Percentiles rank a stretch among this genome's conserved stretches.
phyloP scores from a whole-genome alignment of 2,329 filamentous ascomycete species.

The Xylaria polymorpha region DNA sequence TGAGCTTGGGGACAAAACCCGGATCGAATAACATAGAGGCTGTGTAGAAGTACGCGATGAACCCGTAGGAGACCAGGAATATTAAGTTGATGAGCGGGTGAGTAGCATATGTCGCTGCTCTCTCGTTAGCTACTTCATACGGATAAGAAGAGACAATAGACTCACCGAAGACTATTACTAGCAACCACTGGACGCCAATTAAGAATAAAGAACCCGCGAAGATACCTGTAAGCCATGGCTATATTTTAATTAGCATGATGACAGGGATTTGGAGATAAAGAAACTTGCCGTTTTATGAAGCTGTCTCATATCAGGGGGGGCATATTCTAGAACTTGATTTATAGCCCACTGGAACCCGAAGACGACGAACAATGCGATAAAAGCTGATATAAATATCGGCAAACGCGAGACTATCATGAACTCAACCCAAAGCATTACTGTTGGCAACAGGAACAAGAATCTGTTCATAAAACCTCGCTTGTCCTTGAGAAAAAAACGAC shows the following conservation, averaged over 20 bases:
- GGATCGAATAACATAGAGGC: slow-evolving; percentile 89
- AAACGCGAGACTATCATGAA: slow-evolving; percentile 79
- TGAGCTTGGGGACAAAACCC: slow-evolving; percentile 90
- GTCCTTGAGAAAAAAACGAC: slow-evolving; percentile 78
- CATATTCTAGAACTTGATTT: slow-evolving; percentile 81
- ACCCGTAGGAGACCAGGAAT: slow-evolving; percentile 72
- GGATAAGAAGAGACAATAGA: not conserved
- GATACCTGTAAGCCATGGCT: slow-evolving; percentile 94
- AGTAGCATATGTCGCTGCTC: slow-evolving; percentile 69
- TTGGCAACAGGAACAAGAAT: slow-evolving; percentile 92
- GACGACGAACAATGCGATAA: slow-evolving; percentile 72
- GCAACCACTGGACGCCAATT: slow-evolving; percentile 80
- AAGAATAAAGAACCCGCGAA: slow-evolving; percentile 89
- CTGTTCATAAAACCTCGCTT: slow-evolving; percentile 81
- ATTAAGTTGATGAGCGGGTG: slow-evolving; percentile 82
- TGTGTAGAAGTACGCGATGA: slow-evolving; percentile 88
- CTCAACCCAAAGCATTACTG: slow-evolving; percentile 76
- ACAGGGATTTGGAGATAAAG: not conserved
- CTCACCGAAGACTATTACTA: slow-evolving; percentile 77
- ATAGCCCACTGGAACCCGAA: slow-evolving; percentile 82
- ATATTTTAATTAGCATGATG: slow-evolving; percentile 28
- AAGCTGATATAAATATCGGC: slow-evolving; percentile 80
- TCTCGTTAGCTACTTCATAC: slow-evolving; percentile 48
- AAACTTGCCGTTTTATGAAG: slow-evolving; percentile 85
- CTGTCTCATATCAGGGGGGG: slow-evolving; percentile 86